Evolutionary conservation across 148 eudicot genomes (phyloP), one percentile per base, ranked within the genome.

Genomic region (Agrostemma githago): DNA sequence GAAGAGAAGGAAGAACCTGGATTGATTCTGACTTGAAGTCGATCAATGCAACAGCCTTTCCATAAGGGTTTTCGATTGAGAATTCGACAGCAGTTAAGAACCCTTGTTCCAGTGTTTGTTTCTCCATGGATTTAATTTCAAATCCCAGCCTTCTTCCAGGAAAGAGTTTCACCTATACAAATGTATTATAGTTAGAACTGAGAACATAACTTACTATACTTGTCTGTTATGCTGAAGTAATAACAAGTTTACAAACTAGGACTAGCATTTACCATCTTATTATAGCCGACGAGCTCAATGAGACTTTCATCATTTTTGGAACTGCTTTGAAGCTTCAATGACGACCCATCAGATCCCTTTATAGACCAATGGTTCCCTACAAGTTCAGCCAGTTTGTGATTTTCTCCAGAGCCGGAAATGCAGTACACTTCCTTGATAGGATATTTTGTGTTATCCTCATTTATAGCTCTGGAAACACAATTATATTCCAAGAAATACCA

Each of bases 221-320:
- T 26, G 34, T 26, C 34, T 26, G 34, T 26, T 46, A 44, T 46
- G 6, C 14, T 66, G 70, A 66, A 42, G 4, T 14, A 10, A 9
- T 6, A 62, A n/a, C 12, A 41, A 66, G 46, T 16, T 42, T 10
- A 37, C 46, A 2, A 11, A 43, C 34, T 26, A 26, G 34, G 0
- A 68, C 7, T 14, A 4, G 0, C 9, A 15, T 44, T 21, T 69
- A 51, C 72, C 60, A 69, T 69, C 72, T 51, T 69, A 48, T 51
- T 69, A 48, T 51, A 26, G n/a, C 72, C 72, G 14, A 69, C 72
- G 51, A 69, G 72, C 72, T 68, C 72, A 21, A 69, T 12, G 72
- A 51, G 59, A 12, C 57, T 21, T 5, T 69, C 60, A 14, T 69
- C 72, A 14, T 48, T 26, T 51, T 10, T 42, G 5, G 59, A 26